A percentile compares a stretch with the other conserved stretches of the same genome.
Conservation (phyloP, 116 monocot species). For the Trichopus zeylanicus region DNA sequence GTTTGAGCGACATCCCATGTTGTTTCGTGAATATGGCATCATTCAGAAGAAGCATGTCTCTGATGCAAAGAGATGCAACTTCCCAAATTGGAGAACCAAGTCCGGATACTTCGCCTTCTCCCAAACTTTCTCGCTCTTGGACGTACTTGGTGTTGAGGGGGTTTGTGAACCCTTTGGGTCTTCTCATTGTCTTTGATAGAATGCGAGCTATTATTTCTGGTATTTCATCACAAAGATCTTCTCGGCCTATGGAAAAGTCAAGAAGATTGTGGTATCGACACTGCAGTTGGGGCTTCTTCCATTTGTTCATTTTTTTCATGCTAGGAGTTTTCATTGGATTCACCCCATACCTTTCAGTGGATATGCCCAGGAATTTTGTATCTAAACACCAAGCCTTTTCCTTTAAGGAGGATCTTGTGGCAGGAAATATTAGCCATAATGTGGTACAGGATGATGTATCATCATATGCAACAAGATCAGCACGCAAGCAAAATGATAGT, state of each 20-base stretch:
- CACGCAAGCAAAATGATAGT: conserved; percentile 1
- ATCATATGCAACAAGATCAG: background rate
- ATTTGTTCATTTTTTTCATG: conserved; percentile 42
- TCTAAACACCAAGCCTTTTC: conserved; percentile 28
- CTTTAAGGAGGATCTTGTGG: conserved; percentile 22
- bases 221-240: conserved; percentile 17
- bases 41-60: conserved; percentile 36
- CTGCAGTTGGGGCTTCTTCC: conserved; percentile 21
- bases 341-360: conserved; percentile 39
- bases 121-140: conserved; percentile 19
- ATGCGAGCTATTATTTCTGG: conserved; percentile 14
- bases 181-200: conserved; percentile 6
- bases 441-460: conserved; percentile 2
- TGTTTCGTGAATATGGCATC: conserved; percentile 28
- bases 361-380: conserved; percentile 30
- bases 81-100: conserved; percentile 14
- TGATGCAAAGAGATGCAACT: conserved; percentile 24
- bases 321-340: conserved; percentile 46
- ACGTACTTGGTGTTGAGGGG: conserved; percentile 28
- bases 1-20: no score
- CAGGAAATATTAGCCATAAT: conserved; percentile 2
- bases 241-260: conserved; percentile 26
- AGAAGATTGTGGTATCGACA: conserved; percentile 24
- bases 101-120: conserved; percentile 18
- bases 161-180: conserved; percentile 16